Percentiles rank a stretch among this genome's conserved stretches.
Conservation (phyloP, 2,329 filamentous ascomycete genomes). For the Diaporthe longicolla region DNA sequence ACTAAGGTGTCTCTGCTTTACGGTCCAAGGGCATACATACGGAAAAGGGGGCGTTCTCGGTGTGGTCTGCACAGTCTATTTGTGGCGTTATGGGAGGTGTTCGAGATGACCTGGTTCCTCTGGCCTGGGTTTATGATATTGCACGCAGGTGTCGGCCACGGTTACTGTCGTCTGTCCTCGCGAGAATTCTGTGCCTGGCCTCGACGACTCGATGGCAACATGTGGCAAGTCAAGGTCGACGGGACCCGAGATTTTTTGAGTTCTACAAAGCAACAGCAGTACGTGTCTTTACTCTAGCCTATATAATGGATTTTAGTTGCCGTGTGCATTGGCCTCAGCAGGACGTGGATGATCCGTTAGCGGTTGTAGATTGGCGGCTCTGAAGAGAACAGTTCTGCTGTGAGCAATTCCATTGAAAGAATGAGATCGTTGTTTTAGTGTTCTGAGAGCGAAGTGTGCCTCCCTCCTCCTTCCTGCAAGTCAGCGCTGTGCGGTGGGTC, state of each 20-base stretch:
- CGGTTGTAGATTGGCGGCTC: too few species aligned
- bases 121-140: constrained; percentile 15
- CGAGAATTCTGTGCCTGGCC: constrained; percentile 29
- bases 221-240: constrained; percentile 8
- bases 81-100: constrained; percentile 37
- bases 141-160: constrained; percentile 18
- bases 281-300: not conserved
- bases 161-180: constrained; percentile 1
- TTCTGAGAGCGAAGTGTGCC: not conserved
- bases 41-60: constrained; percentile 40
- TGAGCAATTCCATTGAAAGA: not conserved
- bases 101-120: constrained; percentile 21
- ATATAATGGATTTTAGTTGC: not conserved
- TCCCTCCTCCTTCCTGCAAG: not conserved
- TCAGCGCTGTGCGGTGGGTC: constrained; percentile 15
- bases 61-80: constrained; percentile 6
- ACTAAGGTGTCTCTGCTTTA: constrained; percentile 37
- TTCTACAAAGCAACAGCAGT: constrained; percentile 9
- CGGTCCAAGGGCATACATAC: constrained; percentile 41
- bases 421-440: not conserved
- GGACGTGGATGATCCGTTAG: too few species aligned
- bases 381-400: too few species aligned
- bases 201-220: constrained; percentile 27
- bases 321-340: not conserved
- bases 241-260: not conserved